These are phyloP conservation scores for Penicillium ochrochloron DNA, from an alignment of 495 filamentous ascomycete genomes.

Conservation along the genomic window DNA sequence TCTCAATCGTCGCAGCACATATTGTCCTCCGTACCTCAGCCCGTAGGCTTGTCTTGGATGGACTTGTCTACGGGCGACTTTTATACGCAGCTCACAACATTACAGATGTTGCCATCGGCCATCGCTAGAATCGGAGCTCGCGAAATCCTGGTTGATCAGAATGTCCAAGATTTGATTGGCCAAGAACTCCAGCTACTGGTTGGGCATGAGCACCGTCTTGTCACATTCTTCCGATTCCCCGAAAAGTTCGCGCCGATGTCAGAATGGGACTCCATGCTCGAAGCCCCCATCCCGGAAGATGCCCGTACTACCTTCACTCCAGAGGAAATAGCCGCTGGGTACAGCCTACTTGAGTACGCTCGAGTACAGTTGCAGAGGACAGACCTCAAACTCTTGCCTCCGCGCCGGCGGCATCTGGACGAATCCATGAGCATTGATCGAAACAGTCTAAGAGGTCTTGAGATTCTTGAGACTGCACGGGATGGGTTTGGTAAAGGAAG, in stretches of 20 bases:
- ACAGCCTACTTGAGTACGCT: constrained; percentile 81
- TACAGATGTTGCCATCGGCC: constrained; percentile 73
- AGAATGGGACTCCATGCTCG: constrained; percentile 77
- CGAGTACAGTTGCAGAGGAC: constrained; percentile 73
- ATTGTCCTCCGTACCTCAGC: constrained; percentile 44
- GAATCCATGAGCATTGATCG: constrained; percentile 91
- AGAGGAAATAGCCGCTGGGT: constrained; percentile 66
- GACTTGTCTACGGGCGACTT: constrained; percentile 95
- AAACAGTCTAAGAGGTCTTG: constrained; percentile 84
- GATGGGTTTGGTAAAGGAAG: constrained; percentile 79
- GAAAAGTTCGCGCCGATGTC: constrained; percentile 48
- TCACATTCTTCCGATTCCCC: constrained; percentile 48
- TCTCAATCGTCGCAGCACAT: constrained; percentile 37
- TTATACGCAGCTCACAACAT: constrained; percentile 78
- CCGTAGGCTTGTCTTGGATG: constrained; percentile 86
- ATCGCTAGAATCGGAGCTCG: constrained; percentile 81
- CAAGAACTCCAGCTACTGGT: constrained; percentile 48
- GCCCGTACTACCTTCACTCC: constrained; percentile 45
- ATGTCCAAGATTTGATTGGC: constrained; percentile 53
- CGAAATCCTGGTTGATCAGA: constrained; percentile 79
- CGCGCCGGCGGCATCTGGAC: constrained; percentile 67
- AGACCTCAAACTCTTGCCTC: constrained; percentile 85
- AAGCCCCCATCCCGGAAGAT: constrained; percentile 58
- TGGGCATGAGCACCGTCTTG: constrained; percentile 50
- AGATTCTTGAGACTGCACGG: constrained; percentile 82